Conservation (phyloP, 2,329 filamentous ascomycete species). For the Apiospora rasikravindrae region DNA sequence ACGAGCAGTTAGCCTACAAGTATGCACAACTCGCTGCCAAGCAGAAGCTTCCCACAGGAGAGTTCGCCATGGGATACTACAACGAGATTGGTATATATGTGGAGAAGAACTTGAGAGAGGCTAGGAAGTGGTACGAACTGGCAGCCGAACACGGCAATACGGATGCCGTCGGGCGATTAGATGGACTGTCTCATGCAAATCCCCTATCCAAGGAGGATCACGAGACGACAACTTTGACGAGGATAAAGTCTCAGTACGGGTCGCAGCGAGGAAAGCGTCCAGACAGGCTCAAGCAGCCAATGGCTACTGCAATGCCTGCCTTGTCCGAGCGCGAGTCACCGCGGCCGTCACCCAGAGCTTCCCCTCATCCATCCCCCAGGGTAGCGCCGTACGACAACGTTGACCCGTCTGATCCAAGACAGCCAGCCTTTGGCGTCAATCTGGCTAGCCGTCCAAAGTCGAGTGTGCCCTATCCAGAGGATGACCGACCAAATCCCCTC, state of each 20-base stretch:
- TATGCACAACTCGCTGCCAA: slow-evolving; percentile 88
- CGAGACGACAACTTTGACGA: slow-evolving; percentile 85
- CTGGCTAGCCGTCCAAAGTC: slow-evolving; percentile 58
- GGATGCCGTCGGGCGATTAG: slow-evolving; percentile 81
- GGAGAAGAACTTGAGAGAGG: slow-evolving; percentile 80
- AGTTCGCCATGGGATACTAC: slow-evolving; percentile 98
- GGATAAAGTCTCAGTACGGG: slow-evolving; percentile 83
- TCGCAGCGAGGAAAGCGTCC: slow-evolving; percentile 68
- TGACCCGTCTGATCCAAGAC: slow-evolving; percentile 54
- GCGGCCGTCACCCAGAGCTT: slow-evolving; percentile 38
- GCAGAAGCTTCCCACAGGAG: slow-evolving; percentile 82
- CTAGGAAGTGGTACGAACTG: slow-evolving; percentile 86
- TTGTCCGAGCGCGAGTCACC: slow-evolving; percentile 47
- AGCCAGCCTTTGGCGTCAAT: slow-evolving; percentile 58
- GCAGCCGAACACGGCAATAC: slow-evolving; percentile 91
- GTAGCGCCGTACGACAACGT: slow-evolving; percentile 46
- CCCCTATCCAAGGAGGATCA: slow-evolving; percentile 90
- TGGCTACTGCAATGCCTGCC: slow-evolving; percentile 51
- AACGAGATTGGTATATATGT: slow-evolving; percentile 95
- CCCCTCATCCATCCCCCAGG: slow-evolving; percentile 41
- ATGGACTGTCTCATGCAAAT: slow-evolving; percentile 82
- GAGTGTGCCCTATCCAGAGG: slow-evolving; percentile 72
- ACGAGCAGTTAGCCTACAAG: slow-evolving; percentile 89
- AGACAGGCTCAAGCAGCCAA: slow-evolving; percentile 60
- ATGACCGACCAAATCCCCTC: slow-evolving; percentile 63